Evolutionary conservation across 1,139 yeast species (phyloP), one percentile per base, ranked within the genome.

Genomic region (Kodamaea ohmeri): DNA sequence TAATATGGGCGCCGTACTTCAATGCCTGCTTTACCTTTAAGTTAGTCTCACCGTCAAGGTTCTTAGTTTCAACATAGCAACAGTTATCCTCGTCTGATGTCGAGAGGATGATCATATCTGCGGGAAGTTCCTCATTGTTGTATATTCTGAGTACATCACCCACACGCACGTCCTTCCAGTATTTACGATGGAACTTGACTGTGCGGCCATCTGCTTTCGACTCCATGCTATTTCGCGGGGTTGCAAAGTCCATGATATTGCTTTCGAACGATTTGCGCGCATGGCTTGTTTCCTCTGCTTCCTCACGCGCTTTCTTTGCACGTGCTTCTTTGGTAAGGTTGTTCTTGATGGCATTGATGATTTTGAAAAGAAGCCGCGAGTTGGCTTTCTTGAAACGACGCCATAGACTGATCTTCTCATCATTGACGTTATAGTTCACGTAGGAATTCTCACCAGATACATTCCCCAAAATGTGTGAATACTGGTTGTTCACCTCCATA

Each of bases 41-140:
- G 48, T 77, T 77, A 3, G 82, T 77, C 56, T 77, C 83, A 52
- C 83, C 83, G 55, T 77, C 83, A 39, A 77, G 60, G 49, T 77
- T 77, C 49, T 76, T 77, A 1, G 83, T 77, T 52, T 77, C 83
- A 13, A 76, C 75, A 46, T 68, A 75, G 56, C 81, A 76, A 36
- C 73, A 65, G 47, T 71, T 72, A 50, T 76, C 79, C 14, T 66
- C 72, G 46, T 74, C 80, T 48, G 77, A 69, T 1, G 82, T 70
- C 12, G 78, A 60, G 12, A 77, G 58, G 17, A 77, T 65, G 28
- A 74, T 55, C 16, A 73, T 59, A 54, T 77, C 83, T 4, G 81
- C 80, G 1, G 83, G 83, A 20, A 77, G 63, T 54, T 76, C 81
- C 42, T 77, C 82, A 45, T 76, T 75, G 49, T 73, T 73, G 42